A percentile compares a stretch with the other conserved stretches of the same genome.
phyloP scores from a whole-genome alignment of 768 basidiomycete species.

The Tulasnella sp. region DNA sequence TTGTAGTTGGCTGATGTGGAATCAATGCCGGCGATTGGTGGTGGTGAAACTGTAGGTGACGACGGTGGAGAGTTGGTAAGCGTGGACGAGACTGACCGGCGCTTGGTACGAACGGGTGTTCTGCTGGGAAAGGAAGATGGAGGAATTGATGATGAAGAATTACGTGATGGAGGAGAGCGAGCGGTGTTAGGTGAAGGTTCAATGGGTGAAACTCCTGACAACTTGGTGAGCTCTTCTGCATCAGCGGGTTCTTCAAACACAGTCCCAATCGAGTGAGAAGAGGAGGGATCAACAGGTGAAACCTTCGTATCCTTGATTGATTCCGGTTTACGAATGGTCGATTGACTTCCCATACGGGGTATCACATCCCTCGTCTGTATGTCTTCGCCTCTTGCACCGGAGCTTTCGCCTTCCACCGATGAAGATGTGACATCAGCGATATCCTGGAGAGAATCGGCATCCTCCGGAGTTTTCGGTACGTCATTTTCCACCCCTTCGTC shows the following conservation, averaged over 20 bases:
- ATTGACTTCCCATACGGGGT: conserved; percentile 25
- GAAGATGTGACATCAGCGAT: conserved; percentile 10
- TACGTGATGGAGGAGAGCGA: conserved; percentile 6
- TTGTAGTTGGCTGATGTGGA: conserved; percentile 30
- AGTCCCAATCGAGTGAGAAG: conserved; percentile 8
- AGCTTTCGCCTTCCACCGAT: conserved; percentile 3
- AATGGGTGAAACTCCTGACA: background rate
- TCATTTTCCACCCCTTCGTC: conserved; percentile 15
- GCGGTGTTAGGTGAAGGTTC: background rate
- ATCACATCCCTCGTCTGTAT: conserved; percentile 8
- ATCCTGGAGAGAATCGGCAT: conserved; percentile 20
- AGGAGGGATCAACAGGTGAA: conserved; percentile 14
- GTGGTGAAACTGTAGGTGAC: conserved; percentile 16
- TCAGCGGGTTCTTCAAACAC: conserved; percentile 14
- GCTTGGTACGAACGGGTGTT: conserved; percentile 89
- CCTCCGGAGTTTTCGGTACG: conserved; percentile 24
- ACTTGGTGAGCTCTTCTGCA: background rate
- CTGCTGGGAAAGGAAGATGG: conserved; percentile 58
- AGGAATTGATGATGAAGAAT: conserved; percentile 20
- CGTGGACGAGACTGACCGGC: conserved; percentile 85
- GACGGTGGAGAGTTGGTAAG: conserved; percentile 27
- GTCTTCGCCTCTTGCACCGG: background rate
- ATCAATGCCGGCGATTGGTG: conserved; percentile 18
- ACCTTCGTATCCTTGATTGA: too few relatives aligned
- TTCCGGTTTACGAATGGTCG: conserved; percentile 23